Evolutionary conservation across 805 yeast genomes (phyloP), one percentile per base, ranked within the genome.

Genomic region (Blastobotrys terrestris): DNA sequence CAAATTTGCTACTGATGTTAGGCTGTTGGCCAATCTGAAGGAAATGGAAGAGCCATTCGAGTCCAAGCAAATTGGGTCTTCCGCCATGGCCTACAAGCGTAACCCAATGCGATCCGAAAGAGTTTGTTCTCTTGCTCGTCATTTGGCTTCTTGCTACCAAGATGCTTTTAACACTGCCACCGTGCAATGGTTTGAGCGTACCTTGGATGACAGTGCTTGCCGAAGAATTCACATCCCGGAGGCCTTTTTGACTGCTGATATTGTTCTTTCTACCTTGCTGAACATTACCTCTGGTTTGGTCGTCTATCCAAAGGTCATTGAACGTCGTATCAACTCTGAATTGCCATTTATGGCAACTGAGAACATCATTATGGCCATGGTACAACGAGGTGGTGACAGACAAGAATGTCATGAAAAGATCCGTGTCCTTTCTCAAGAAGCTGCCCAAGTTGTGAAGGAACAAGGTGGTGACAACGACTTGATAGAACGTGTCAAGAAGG

Each of bases 341-440:
- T 78, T 94, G 67, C 99, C 99, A 62, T 94, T 94, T 79, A 94
- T 94, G 99, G 99, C 99, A 61, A 94, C 99, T 54, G 99, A 94
- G 76, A 94, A 94, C 74, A 81, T 94, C 71, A 94, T 94, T 71
- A 94, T 94, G 99, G 99, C 99, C 51, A 94, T 94, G 97, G 99
- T 94, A 54, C 95, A 90, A 73, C 85, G 85, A 70, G 98, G 98
- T 63, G 98, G 87, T 31, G 90, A 95, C 31, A 86, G 99, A 80
- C 99, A 94, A 77, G 97, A 92, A 54, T 92, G 96, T 67, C 99
- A 94, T 73, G 99, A 94, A 77, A 86, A 87, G 73, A 91, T 94
- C 73, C 84, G 99, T 73, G 98, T 94, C 31, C 78, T 94, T 55
- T 88, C 97, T 11, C 99, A 94, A 71, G 92, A 94, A 76, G 99